Base-by-base conservation (phyloP, 345 rosid species). In the Ceriops zippeliana region DNA sequence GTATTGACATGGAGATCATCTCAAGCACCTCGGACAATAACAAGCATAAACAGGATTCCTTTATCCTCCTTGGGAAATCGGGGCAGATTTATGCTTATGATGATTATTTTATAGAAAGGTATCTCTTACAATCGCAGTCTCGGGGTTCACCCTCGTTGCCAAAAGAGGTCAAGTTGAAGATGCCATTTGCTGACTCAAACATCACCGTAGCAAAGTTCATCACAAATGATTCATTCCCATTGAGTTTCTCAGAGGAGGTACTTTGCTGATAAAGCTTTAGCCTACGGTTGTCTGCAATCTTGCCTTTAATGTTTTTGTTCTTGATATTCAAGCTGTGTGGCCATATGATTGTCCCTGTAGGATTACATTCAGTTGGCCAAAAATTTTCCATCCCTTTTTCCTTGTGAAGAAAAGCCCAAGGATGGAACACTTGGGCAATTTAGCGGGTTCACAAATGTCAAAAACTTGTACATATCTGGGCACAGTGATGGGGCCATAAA, bases 401-500 rank as follows among this genome's bases (percentile, higher is more conserved):
- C 87, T 65, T 83, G 67, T 11, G 92, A 87, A 46, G 74, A 80
- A 32, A 82, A 66, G 73, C 58, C 78, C 28, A 93, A 85, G 79
- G 96, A 90, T 60, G 79, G 76, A 75, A 70, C 67, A 32, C 76
- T 77, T 63, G 75, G 70, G 52, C 84, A 75, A 42, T 86, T 90
- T 73, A 80, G 75, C 63, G 97, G 97, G 59, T 87, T 90, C 76
- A 38, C 86, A 64, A 89, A 89, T 83, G 79, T 91, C 68, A 87
- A 83, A 72, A 85, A 93, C 76, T 74, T 93, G 76, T 87, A 81
- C 78, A 82, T 93, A 73, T 84, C 92, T 37, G 98, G 98, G 42
- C 98, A 91, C 65, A 80, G 84, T 65, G 89, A 91, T 79, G 98
- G 98, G 75, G 81, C 86, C 52, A 80, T 88, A 70, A 73, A 90